These are phyloP conservation scores for Tulasnella sp. DNA, from an alignment of 768 basidiomycete species.

Conservation along the genomic window DNA sequence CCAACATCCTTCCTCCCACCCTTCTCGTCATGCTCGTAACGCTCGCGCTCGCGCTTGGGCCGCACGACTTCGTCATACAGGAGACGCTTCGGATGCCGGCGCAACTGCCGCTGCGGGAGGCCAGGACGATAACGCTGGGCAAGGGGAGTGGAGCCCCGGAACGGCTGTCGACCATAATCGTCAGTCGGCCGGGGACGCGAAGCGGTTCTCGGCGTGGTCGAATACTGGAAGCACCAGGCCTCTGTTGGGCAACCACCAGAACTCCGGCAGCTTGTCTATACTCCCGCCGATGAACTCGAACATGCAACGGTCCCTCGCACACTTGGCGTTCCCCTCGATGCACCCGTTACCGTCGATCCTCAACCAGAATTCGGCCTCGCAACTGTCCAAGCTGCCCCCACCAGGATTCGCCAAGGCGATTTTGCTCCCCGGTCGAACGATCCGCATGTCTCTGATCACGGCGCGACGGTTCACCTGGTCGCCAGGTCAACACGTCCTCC, in stretches of 20 bases:
- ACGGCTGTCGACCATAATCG: not conserved
- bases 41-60: slow-evolving; percentile 9
- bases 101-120: slow-evolving; percentile 3
- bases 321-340: slow-evolving; percentile 22
- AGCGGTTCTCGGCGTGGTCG: not conserved
- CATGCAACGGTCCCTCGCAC: not conserved
- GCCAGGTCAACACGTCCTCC: slow-evolving; percentile 73
- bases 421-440: slow-evolving; percentile 63
- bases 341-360: slow-evolving; percentile 21
- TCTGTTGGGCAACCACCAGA: not conserved
- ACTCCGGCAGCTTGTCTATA: not conserved
- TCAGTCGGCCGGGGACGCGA: not conserved
- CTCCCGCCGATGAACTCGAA: not conserved
- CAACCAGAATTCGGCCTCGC: not conserved
- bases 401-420: slow-evolving; percentile 66
- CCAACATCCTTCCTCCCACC: not conserved
- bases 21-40: too few species aligned
- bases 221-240: not conserved
- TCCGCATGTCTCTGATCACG: slow-evolving; percentile 63
- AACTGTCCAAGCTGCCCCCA: slow-evolving; percentile 49
- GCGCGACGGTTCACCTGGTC: slow-evolving; percentile 60
- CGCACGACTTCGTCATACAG: not conserved
- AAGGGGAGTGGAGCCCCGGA: slow-evolving; percentile 15
- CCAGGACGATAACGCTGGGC: not conserved
- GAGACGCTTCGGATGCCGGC: not conserved